phyloP scores from a whole-genome alignment of 805 yeast genomes.

The Millerozyma acaciae region DNA sequence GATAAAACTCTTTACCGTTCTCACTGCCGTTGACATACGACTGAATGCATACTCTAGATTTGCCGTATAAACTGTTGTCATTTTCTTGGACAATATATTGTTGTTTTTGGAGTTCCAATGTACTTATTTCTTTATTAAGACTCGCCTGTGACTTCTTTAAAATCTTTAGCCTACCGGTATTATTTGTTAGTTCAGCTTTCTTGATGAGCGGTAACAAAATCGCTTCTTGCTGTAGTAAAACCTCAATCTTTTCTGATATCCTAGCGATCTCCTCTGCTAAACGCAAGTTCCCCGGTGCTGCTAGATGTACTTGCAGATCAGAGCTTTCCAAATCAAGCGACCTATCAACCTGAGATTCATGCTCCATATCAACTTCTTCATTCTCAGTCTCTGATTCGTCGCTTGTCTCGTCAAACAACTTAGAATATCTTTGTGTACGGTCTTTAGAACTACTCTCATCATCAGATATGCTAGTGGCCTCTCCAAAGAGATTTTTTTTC shows the following conservation, averaged over 20 bases:
- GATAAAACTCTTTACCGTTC: slow-evolving; percentile 54
- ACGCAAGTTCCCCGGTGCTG: slow-evolving; percentile 67
- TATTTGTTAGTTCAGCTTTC: slow-evolving; percentile 85
- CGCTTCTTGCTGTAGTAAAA: slow-evolving; percentile 55
- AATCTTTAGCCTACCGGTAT: slow-evolving; percentile 62
- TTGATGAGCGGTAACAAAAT: slow-evolving; percentile 64
- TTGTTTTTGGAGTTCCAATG: slow-evolving; percentile 71
- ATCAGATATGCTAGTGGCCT: slow-evolving; percentile 31
- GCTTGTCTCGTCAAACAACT: slow-evolving; percentile 33
- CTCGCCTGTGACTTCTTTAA: slow-evolving; percentile 64
- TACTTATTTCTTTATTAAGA: slow-evolving; percentile 65
- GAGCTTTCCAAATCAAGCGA: slow-evolving; percentile 13
- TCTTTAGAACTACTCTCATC: slow-evolving; percentile 9
- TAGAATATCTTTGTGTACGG: slow-evolving; percentile 16
- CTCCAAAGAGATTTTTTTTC: slow-evolving; percentile 20
- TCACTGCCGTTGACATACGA: slow-evolving; percentile 55
- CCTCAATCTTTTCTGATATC: slow-evolving; percentile 55
- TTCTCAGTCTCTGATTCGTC: slow-evolving; percentile 32
- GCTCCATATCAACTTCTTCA: slow-evolving; percentile 25
- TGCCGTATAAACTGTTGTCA: slow-evolving; percentile 71
- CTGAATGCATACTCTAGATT: slow-evolving; percentile 52
- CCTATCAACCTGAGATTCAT: slow-evolving; percentile 15
- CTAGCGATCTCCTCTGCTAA: slow-evolving; percentile 62
- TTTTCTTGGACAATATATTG: slow-evolving; percentile 81
- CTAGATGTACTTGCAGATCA: slow-evolving; percentile 41